Evolutionary conservation across 1,284 basidiomycete genomes (phyloP).

Genomic region (Trichosporon faecale): DNA sequence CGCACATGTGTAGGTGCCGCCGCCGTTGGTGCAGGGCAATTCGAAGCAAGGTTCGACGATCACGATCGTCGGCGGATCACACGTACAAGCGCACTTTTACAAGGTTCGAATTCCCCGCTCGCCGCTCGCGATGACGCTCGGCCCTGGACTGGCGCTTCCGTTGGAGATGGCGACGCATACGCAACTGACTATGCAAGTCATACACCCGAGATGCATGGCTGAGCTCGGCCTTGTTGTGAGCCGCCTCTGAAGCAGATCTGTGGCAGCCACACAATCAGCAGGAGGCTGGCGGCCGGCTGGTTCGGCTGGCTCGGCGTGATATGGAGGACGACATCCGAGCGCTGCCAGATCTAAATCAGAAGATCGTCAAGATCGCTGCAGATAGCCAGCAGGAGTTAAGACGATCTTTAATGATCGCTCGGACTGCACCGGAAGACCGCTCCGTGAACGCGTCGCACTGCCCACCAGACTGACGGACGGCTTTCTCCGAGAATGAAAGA

Average conservation of each 20-base stretch:
- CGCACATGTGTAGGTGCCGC: too few relatives aligned
- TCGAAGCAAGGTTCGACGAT: neutral
- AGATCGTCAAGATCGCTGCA: neutral
- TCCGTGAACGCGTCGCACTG: neutral
- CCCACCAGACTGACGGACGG: neutral
- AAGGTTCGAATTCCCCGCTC: neutral
- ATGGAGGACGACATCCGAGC: too few relatives aligned
- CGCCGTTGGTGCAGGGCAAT: too few relatives aligned
- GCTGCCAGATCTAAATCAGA: neutral
- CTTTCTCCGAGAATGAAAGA: neutral
- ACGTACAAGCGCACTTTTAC: neutral
- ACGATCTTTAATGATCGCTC: neutral
- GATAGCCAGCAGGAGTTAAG: neutral
- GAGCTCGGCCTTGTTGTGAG: too few relatives aligned
- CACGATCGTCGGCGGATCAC: neutral
- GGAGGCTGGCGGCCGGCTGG: too few relatives aligned
- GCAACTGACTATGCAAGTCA: neutral
- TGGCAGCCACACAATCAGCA: too few relatives aligned
- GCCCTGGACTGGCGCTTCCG: neutral
- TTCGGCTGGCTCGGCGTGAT: too few relatives aligned
- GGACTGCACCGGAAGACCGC: neutral
- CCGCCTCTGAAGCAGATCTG: too few relatives aligned
- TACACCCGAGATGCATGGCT: too few relatives aligned
- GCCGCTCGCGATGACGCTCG: neutral
- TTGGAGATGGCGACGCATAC: neutral